phyloP scores from a whole-genome alignment of 345 rosid genomes.

The Aethionema arabicum region DNA sequence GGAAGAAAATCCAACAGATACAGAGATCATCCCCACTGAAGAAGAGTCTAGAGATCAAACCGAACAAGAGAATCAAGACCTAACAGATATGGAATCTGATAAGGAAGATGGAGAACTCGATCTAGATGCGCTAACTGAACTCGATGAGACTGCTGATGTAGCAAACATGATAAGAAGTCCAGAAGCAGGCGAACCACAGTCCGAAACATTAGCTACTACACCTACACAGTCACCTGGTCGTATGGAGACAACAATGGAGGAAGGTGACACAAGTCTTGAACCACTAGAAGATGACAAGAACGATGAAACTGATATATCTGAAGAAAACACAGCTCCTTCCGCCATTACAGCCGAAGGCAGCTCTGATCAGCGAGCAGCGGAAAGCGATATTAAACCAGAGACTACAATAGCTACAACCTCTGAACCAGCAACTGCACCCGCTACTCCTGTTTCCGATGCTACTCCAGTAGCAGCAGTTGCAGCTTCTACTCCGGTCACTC shows the following conservation, averaged over 20 bases:
- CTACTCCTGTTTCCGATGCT: not conserved
- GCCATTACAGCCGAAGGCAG: slow-evolving; percentile 40
- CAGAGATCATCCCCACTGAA: slow-evolving; percentile 39
- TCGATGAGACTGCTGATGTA: slow-evolving; percentile 49
- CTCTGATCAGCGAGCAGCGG: slow-evolving; percentile 43
- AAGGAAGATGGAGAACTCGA: slow-evolving; percentile 87
- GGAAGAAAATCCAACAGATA: slow-evolving; percentile 50
- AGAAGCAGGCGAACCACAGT: slow-evolving; percentile 50
- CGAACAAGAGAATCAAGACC: slow-evolving; percentile 53
- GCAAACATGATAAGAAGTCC: slow-evolving; percentile 48
- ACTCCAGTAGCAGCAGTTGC: not conserved
- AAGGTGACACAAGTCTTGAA: slow-evolving; percentile 52
- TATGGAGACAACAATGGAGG: slow-evolving; percentile 46
- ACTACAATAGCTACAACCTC: slow-evolving; percentile 30
- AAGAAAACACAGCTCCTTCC: slow-evolving; percentile 25
- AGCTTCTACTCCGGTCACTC: slow-evolving; percentile 16
- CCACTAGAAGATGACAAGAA: slow-evolving; percentile 54
- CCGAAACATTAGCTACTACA: slow-evolving; percentile 47
- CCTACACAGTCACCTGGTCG: slow-evolving; percentile 65
- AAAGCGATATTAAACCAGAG: slow-evolving; percentile 35
- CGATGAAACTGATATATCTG: slow-evolving; percentile 58
- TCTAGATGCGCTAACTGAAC: slow-evolving; percentile 63
- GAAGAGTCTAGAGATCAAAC: slow-evolving; percentile 51
- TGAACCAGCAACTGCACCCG: not conserved
- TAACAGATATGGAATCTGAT: slow-evolving; percentile 58